phyloP scores from a whole-genome alignment of 1,139 yeast species.

The Meyerozyma sp. region DNA sequence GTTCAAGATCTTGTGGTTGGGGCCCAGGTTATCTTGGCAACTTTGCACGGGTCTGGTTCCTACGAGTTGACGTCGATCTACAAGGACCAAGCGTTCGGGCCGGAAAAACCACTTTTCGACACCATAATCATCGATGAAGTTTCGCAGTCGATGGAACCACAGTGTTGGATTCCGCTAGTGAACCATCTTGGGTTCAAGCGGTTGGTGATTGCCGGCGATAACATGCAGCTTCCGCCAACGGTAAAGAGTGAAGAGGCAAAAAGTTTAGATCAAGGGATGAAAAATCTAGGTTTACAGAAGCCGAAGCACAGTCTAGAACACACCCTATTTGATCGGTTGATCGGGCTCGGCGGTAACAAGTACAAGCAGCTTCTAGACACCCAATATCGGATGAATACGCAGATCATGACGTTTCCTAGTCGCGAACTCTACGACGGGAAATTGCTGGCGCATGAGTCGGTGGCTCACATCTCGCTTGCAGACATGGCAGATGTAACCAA shows the following conservation, averaged over 20 bases:
- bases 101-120: constrained; percentile 51
- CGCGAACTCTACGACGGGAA: constrained; percentile 55
- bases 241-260: constrained; percentile 39
- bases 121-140: constrained; percentile 92
- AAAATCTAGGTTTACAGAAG: background rate
- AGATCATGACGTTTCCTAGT: constrained; percentile 80
- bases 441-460: constrained; percentile 59
- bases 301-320: constrained; percentile 37
- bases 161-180: constrained; percentile 93
- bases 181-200: constrained; percentile 55
- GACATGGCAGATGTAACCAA: constrained; percentile 54
- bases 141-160: constrained; percentile 90
- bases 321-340: constrained; percentile 78
- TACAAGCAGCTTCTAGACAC: constrained; percentile 52
- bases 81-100: constrained; percentile 11
- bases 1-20: constrained; percentile 52
- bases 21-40: constrained; percentile 70
- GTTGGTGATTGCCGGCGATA: constrained; percentile 79
- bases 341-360: constrained; percentile 44
- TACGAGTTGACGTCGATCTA: constrained; percentile 54
- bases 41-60: constrained; percentile 85
- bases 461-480: constrained; percentile 43
- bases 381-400: constrained; percentile 83
- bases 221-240: constrained; percentile 82
- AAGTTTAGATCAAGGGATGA: constrained; percentile 17